Conservation (phyloP, 495 filamentous ascomycete genomes). For the Xylaria longipes region DNA sequence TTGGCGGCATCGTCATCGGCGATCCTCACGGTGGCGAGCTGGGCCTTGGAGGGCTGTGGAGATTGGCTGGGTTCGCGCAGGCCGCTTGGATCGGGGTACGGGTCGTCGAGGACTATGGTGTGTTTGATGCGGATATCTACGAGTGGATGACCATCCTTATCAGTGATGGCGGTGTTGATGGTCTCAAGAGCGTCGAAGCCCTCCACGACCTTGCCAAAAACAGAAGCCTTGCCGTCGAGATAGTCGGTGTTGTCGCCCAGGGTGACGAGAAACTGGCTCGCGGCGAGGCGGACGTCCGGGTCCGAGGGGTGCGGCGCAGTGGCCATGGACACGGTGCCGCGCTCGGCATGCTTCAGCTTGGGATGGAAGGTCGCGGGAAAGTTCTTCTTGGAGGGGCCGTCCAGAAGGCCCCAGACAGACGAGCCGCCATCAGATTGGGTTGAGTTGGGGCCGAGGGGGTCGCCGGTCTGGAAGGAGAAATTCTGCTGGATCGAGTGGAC, state of each 20-base stretch:
- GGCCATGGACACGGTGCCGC: constrained; percentile 93
- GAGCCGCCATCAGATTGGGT: constrained; percentile 85
- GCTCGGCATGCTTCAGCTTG: constrained; percentile 83
- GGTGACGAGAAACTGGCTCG: constrained; percentile 90
- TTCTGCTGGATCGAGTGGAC: constrained; percentile 86
- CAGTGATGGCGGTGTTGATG: constrained; percentile 87
- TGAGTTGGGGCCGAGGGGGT: constrained; percentile 85
- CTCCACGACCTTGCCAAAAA: constrained; percentile 93
- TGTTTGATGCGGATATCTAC: constrained; percentile 93
- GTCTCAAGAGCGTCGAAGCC: constrained; percentile 92
- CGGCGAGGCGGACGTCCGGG: constrained; percentile 79
- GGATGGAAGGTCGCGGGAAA: constrained; percentile 83
- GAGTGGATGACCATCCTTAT: constrained; percentile 81
- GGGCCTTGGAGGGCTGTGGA: constrained; percentile 81
- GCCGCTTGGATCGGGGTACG: constrained; percentile 78
- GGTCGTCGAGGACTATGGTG: constrained; percentile 88
- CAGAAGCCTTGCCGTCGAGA: constrained; percentile 87
- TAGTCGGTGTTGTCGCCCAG: constrained; percentile 86
- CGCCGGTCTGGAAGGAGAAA: constrained; percentile 94
- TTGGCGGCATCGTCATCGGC: constrained; percentile 77
- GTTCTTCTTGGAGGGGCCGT: constrained; percentile 74
- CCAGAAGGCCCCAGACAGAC: constrained; percentile 86
- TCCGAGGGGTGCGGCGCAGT: constrained; percentile 78
- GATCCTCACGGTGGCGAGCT: constrained; percentile 89
- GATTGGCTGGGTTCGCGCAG: constrained; percentile 77